Evolutionary conservation across 2,329 filamentous ascomycete species (phyloP).

Genomic region (Xylariomycetidae sp.): DNA sequence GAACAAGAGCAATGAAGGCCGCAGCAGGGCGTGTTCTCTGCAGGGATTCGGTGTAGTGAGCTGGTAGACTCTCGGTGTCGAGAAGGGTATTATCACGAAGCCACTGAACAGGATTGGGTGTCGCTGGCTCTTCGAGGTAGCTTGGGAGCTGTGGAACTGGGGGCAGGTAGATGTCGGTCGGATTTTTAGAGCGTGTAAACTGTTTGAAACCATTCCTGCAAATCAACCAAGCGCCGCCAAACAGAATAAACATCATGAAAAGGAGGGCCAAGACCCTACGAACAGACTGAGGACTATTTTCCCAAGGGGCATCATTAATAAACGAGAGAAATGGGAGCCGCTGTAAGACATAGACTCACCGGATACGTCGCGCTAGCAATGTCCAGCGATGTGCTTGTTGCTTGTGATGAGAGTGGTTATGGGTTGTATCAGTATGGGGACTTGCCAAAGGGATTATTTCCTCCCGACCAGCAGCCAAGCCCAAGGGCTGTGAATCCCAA

Average conservation of each 20-base stretch:
- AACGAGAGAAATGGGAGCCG: constrained; percentile 1
- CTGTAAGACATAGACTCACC: constrained; percentile 14
- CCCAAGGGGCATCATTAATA: constrained; percentile 20
- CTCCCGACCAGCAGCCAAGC: constrained; percentile 6
- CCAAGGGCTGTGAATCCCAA: constrained; percentile 6
- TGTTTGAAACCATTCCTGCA: constrained; percentile 13
- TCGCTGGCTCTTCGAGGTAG: constrained; percentile 3
- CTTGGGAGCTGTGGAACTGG: constrained; percentile 16
- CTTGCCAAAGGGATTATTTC: constrained; percentile 6
- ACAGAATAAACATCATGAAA: constrained; percentile 14
- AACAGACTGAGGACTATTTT: constrained; percentile 18
- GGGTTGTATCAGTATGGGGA: constrained; percentile 9
- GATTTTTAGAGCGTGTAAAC: constrained; percentile 3
- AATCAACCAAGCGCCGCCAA: constrained; percentile 17
- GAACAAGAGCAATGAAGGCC: constrained; percentile 61
- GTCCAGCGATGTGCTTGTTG: constrained; percentile 11
- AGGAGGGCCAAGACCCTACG: constrained; percentile 16
- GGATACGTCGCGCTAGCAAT: constrained; percentile 15
- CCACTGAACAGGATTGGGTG: constrained; percentile 19
- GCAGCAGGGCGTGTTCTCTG: constrained; percentile 28
- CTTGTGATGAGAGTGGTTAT: constrained; percentile 10
- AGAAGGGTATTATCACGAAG: constrained; percentile 22
- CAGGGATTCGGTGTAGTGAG: constrained; percentile 12
- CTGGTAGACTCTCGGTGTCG: constrained; percentile 12
- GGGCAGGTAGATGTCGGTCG: constrained; percentile 20